These are phyloP conservation scores for Tephrocybe sp. DNA, from an alignment of 768 basidiomycete species.

Conservation along the genomic window DNA sequence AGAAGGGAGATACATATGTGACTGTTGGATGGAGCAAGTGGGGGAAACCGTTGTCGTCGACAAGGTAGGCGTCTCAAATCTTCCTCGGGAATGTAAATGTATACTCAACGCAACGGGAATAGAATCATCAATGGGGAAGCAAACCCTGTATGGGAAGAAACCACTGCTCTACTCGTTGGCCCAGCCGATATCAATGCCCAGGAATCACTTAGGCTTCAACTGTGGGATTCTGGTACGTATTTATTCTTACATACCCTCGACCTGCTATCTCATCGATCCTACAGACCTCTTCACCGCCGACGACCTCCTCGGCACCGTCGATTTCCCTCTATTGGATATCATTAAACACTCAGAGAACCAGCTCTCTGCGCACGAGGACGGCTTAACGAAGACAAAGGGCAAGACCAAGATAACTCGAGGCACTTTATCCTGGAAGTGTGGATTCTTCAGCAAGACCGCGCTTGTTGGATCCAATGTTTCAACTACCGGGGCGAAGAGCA, in stretches of 20 bases:
- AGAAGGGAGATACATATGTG: conserved; percentile 54
- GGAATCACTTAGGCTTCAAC: conserved; percentile 61
- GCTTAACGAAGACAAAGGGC: conserved; percentile 34
- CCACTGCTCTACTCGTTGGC: conserved; percentile 58
- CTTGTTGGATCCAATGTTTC: too few species aligned
- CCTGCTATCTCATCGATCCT: neutral
- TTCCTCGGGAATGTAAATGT: neutral
- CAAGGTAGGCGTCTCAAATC: conserved; percentile 34
- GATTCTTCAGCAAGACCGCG: conserved; percentile 52
- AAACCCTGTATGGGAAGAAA: conserved; percentile 73
- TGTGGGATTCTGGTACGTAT: conserved; percentile 68
- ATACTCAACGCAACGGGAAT: neutral
- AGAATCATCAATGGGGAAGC: conserved; percentile 64
- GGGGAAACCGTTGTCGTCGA: conserved; percentile 69
- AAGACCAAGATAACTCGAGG: conserved; percentile 33
- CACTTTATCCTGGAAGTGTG: conserved; percentile 45
- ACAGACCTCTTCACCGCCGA: conserved; percentile 45
- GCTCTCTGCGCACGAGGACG: conserved; percentile 46
- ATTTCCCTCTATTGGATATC: conserved; percentile 36
- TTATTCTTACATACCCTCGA: neutral
- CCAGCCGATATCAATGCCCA: conserved; percentile 66
- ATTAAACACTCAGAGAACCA: conserved; percentile 39
- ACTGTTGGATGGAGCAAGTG: conserved; percentile 65
- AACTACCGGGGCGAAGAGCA: conserved; percentile 25
- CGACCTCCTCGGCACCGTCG: conserved; percentile 50